Conservation (phyloP, 164 flowering plant species). For the Taxillus chinensis region DNA sequence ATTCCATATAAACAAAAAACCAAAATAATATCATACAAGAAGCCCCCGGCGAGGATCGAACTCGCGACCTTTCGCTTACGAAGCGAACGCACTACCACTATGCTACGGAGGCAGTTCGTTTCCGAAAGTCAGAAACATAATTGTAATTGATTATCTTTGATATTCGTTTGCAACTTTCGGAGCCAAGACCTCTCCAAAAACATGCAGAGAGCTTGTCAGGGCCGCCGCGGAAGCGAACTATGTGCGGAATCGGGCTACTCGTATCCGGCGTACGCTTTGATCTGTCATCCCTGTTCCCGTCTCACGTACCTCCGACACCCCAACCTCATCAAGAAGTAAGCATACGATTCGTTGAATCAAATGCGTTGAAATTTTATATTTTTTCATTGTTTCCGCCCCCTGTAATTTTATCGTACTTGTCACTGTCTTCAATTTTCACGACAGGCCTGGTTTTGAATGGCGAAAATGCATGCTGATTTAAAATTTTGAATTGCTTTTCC, state of each 20-base stretch:
- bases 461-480: no score
- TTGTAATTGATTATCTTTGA: no score
- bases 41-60: constrained; percentile 5
- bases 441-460: background rate
- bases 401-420: background rate
- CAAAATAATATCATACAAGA: background rate
- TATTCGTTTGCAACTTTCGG: no score
- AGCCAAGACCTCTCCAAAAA: no score
- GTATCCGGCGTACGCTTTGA: constrained; percentile 47
- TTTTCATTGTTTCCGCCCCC: background rate
- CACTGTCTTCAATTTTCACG: background rate
- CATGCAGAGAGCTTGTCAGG: no score
- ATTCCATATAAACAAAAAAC: no score
- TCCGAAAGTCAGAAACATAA: no score
- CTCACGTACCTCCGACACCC: constrained; percentile 12
- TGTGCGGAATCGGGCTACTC: constrained; percentile 84
- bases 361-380: background rate
- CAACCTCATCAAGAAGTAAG: constrained; percentile 27
- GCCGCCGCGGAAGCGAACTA: constrained; percentile 11
- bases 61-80: constrained; percentile 7
- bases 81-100: constrained; percentile 5
- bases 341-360: background rate
- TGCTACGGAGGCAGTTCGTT: background rate
- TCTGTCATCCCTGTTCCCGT: constrained; percentile 19
- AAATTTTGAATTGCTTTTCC: no score